These are phyloP conservation scores for Trebouxia gelatinosa DNA, from an alignment of 163 green algal species.

Conservation along the genomic window DNA sequence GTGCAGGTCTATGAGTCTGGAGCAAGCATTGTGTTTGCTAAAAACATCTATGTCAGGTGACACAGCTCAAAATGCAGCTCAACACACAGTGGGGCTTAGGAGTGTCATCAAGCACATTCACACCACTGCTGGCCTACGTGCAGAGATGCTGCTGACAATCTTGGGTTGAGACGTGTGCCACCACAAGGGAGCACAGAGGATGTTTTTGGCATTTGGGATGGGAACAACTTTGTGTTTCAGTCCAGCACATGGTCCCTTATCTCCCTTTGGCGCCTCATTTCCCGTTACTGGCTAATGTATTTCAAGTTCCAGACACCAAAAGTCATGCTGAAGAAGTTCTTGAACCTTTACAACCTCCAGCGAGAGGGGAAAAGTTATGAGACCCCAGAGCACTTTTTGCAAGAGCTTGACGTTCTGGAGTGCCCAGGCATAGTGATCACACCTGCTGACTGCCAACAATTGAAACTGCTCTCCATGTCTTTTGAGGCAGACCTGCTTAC, in stretches of 20 bases:
- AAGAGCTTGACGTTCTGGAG: constrained; percentile 25
- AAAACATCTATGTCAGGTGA: constrained; percentile 43
- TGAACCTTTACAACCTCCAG: constrained; percentile 45
- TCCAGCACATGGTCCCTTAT: constrained; percentile 42
- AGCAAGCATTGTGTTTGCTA: constrained; percentile 34
- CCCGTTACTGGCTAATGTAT: constrained; percentile 35
- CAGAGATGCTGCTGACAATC: constrained; percentile 37
- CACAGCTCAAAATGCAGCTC: too few species aligned
- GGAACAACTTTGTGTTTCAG: constrained; percentile 42
- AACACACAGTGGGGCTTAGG: too few species aligned
- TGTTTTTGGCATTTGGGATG: constrained; percentile 42
- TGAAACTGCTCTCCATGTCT: too few species aligned
- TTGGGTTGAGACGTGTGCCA: constrained; percentile 37
- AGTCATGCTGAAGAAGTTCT: constrained; percentile 34
- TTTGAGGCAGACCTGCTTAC: too few species aligned
- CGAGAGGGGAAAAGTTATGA: constrained; percentile 36
- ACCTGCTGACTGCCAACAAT: too few species aligned
- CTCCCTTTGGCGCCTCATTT: constrained; percentile 40
- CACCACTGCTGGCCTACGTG: too few species aligned
- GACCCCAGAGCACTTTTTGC: constrained; percentile 41
- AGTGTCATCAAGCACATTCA: too few species aligned
- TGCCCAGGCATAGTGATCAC: too few species aligned
- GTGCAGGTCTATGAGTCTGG: constrained; percentile 36
- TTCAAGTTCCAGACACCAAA: constrained; percentile 19
- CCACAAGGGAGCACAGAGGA: background rate